phyloP scores from a whole-genome alignment of 495 filamentous ascomycete species.

The Letharia lupina region DNA sequence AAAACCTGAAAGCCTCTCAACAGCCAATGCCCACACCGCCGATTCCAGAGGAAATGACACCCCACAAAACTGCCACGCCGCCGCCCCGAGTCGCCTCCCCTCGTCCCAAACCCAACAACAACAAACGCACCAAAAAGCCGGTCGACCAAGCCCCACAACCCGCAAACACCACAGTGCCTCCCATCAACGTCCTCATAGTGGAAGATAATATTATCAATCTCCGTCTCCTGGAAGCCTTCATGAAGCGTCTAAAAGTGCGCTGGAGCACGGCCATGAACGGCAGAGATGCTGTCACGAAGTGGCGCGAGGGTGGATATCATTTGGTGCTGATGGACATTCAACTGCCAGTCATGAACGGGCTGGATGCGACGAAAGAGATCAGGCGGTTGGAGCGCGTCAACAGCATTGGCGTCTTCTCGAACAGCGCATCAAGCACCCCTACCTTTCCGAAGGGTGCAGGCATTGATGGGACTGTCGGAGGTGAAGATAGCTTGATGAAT shows the following conservation, averaged over 20 bases:
- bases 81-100: conserved; percentile 55
- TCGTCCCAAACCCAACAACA: conserved; percentile 28
- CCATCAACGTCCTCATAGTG: conserved; percentile 95
- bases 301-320: conserved; percentile 91
- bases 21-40: conserved; percentile 52
- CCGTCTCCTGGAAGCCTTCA: conserved; percentile 84
- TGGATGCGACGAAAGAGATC: conserved; percentile 97
- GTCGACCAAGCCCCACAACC: conserved; percentile 29
- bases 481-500: conserved; percentile 58
- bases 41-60: conserved; percentile 35
- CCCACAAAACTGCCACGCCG: conserved; percentile 41
- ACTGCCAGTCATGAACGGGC: conserved; percentile 89
- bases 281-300: conserved; percentile 83
- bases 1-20: conserved; percentile 21
- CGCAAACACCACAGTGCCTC: conserved; percentile 54
- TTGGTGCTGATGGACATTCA: conserved; percentile 98
- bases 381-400: conserved; percentile 81
- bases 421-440: conserved; percentile 28
- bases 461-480: conserved; percentile 33
- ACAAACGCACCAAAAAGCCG: conserved; percentile 29
- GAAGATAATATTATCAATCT: conserved; percentile 99
- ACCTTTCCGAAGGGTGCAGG: conserved; percentile 26
- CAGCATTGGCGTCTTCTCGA: conserved; percentile 75
- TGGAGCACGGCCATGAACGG: conserved; percentile 97
- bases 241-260: conserved; percentile 93